phyloP scores from a whole-genome alignment of 2,329 filamentous ascomycete genomes.

The Penicillium hesseltinei region DNA sequence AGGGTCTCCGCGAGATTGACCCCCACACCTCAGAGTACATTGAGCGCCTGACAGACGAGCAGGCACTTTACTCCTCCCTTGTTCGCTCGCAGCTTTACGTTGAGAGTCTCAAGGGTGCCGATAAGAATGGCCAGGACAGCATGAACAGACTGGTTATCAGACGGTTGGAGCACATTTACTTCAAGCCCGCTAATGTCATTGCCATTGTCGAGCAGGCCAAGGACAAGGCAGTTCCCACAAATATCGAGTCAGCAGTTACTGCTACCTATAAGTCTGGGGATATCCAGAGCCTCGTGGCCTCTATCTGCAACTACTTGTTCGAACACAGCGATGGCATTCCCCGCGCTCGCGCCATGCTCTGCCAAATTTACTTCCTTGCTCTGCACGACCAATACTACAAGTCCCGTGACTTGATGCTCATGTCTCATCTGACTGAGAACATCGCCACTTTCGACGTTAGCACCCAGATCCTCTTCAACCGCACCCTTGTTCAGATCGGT shows the following conservation, averaged over 20 bases:
- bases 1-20: constrained; percentile 96
- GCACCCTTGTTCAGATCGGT: constrained; percentile 94
- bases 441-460: constrained; percentile 95
- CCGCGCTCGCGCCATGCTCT: constrained; percentile 93
- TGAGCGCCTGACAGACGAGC: constrained; percentile 88
- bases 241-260: constrained; percentile 76
- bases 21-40: constrained; percentile 99
- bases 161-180: constrained; percentile 95
- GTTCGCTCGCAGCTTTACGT: constrained; percentile 86
- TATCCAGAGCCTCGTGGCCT: constrained; percentile 70
- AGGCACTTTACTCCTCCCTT: constrained; percentile 85
- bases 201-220: constrained; percentile 91
- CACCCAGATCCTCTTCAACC: constrained; percentile 98
- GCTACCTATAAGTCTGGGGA: constrained; percentile 68
- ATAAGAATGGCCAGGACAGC: constrained; percentile 74
- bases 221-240: constrained; percentile 74
- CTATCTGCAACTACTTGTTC: constrained; percentile 94
- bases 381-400: constrained; percentile 98
- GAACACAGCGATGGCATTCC: constrained; percentile 92
- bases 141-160: constrained; percentile 92
- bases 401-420: constrained; percentile 97
- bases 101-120: constrained; percentile 71
- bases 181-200: constrained; percentile 94
- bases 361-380: constrained; percentile 97
- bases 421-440: constrained; percentile 97